Base-by-base conservation (phyloP, 306 rosid genomes). In the Vigna unguiculata region DNA sequence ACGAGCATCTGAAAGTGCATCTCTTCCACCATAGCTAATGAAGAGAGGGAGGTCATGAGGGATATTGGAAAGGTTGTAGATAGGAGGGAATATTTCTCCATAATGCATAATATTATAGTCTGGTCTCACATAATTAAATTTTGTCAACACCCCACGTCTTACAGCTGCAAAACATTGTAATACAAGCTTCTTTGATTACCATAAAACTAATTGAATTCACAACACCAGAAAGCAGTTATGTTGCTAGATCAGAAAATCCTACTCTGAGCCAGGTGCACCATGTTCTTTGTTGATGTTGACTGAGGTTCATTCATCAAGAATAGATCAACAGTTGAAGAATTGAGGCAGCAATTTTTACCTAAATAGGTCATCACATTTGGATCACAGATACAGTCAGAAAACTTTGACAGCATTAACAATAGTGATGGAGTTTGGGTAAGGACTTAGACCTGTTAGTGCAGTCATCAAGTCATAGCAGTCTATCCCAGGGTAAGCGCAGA, bases 181-280 rank as follows among this genome's bases (percentile, higher is more conserved):
- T 6, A n/a, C 38, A 61, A 17, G 25, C 54, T 52, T 79, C 36
- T 25, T 62, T 36, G 20, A 14, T 74, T 2, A 53, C 3, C 34
- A 32, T 51, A 14, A 40, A 43, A 57, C 66, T 9, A 25, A 48
- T 22, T 47, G 28, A 69, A 45, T 14, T 6, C 43, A 21, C 6
- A 22, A 20, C 16, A 38, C 4, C 4, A 46, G 71, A 55, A 52
- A 32, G 3, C 3, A 48, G 19, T 45, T 41, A 66, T 19, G 17
- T 21, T 2, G 40, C 6, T 20, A 43, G 30, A 51, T 15, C 49
- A 32, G 19, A 34, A 69, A 52, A 34, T 52, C 90, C 30, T 89
- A 95, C 99, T 86, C 77, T 95, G 99, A 68, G 97, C 80, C 71
- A 95, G 88, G 80, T 95, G 99, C 45, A 88, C 87, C 93, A 95